Base-by-base conservation (phyloP, 2,329 filamentous ascomycete genomes). In the Colletotrichum sp. region DNA sequence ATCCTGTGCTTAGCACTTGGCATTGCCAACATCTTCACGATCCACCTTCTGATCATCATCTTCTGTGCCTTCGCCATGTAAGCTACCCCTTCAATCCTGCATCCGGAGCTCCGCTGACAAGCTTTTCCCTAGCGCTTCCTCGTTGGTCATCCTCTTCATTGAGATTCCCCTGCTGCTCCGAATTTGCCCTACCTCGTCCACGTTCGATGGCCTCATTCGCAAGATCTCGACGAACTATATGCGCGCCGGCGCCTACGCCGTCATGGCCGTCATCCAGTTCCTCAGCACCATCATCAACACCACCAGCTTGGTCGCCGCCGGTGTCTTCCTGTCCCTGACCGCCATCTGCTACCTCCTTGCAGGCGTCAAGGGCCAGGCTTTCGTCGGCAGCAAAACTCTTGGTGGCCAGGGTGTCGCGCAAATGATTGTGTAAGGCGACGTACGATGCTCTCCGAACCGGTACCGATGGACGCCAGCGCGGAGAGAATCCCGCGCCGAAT, bases 181-280 rank as follows among this genome's bases (percentile, higher is more conserved):
- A 86, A 98, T 99, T 88, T 99, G 97, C 88, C 97, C 97, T 74
- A 99, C 97, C 7, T 99, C 96, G 16, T 86, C 93, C 78, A 93
- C 91, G 79, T 99, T 99, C 87, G 97, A 99, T 85, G 88, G 87
- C 79, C 93, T 96, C 84, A 96, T 99, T 85, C 96, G 96, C 86
- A 93, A 92, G 82, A 95, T 99, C 88, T 95, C 95, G 78, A 98
- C 96, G 75, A 99, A 98, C 89, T 99, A 96, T 88, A 98, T 97
- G 93, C 96, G 97, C 86, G 96, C 96, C 24, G 94, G 89, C 74
- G 94, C 98, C 83, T 99, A 99, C 86, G 86, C 87, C 74, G 87
- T 92, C 83, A 96, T 99, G 94, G 94, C 92, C 80, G 82, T 93
- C 67, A 85, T 98, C 61, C 96, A 98, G 86, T 99, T 95, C 92